Evolutionary conservation across 352 stramenopile genomes (phyloP).

Genomic region (Thalassiosira exigua): DNA sequence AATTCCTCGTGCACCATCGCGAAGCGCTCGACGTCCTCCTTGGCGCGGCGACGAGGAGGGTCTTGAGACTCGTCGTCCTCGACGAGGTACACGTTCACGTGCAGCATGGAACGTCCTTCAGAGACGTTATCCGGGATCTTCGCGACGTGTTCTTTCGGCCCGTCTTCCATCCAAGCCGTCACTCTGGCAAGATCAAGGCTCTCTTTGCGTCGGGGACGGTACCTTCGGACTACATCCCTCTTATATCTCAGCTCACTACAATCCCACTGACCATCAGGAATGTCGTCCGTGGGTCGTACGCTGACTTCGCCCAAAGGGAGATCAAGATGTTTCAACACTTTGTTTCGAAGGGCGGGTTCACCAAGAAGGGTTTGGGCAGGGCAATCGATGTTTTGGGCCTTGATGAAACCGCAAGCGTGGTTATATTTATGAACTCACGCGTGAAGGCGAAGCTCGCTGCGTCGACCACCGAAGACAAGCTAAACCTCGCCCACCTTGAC

Average conservation of each 20-base stretch:
- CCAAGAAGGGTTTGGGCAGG: not conserved
- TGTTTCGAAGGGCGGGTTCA: not conserved
- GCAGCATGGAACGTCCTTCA: slow-evolving; percentile 8
- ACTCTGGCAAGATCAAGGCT: not conserved
- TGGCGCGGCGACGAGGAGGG: not conserved
- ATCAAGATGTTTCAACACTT: not conserved
- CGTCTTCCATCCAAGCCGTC: not conserved
- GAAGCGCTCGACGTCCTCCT: not conserved
- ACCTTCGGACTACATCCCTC: not conserved
- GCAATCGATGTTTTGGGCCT: not conserved
- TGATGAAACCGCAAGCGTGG: not conserved
- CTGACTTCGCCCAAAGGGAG: not conserved
- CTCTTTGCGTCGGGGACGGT: not conserved
- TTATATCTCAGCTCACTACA: not conserved
- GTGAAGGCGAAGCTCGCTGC: not conserved
- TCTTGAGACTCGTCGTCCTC: not conserved
- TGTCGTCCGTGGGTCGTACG: not conserved
- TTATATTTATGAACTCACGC: not conserved
- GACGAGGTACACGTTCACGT: slow-evolving; percentile 22
- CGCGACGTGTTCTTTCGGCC: not conserved
- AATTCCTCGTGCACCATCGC: not conserved
- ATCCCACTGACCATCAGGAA: not conserved
- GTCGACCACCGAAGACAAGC: not conserved
- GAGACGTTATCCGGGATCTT: not conserved
- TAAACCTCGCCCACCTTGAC: not conserved